phyloP scores from a whole-genome alignment of 208 protist genomes.

The Crithidia brevicula region DNA sequence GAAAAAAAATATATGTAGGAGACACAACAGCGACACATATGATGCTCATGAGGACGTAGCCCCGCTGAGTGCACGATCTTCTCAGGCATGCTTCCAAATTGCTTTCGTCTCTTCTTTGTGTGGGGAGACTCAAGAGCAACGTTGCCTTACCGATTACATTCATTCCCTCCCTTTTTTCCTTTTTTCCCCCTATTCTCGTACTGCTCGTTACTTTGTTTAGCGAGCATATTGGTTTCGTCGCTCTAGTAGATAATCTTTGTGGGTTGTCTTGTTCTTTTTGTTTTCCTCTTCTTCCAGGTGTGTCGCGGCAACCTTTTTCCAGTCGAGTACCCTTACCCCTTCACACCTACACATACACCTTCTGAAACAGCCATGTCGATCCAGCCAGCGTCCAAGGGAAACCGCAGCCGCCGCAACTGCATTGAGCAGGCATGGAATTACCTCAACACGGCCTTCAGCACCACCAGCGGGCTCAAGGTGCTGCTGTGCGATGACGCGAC shows the following conservation, averaged over 20 bases:
- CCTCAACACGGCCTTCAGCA: constrained; percentile 67
- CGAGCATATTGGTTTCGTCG: background rate
- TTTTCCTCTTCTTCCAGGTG: background rate
- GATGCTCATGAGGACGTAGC: too few species aligned
- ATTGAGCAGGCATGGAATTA: constrained; percentile 81
- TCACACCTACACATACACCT: background rate
- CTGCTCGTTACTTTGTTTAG: background rate
- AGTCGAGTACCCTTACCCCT: too few species aligned
- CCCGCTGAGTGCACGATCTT: too few species aligned
- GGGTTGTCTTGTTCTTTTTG: background rate
- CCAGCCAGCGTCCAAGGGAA: constrained; percentile 17
- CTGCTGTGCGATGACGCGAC: constrained; percentile 96
- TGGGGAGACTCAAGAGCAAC: too few species aligned
- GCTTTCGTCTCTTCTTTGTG: too few species aligned
- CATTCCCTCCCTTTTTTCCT: background rate
- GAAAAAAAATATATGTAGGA: too few species aligned
- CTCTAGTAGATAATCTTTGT: background rate
- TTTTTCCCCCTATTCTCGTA: background rate
- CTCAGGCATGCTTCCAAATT: too few species aligned
- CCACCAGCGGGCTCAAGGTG: constrained; percentile 89
- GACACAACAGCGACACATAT: too few species aligned
- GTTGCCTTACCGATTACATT: too few species aligned
- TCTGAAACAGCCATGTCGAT: constrained; percentile 8
- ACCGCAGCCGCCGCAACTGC: constrained; percentile 52
- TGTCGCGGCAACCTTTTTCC: too few species aligned